Evolutionary conservation across 768 basidiomycete species (phyloP), one percentile per base, ranked within the genome.

Genomic region (Leccinum aurantiacum): DNA sequence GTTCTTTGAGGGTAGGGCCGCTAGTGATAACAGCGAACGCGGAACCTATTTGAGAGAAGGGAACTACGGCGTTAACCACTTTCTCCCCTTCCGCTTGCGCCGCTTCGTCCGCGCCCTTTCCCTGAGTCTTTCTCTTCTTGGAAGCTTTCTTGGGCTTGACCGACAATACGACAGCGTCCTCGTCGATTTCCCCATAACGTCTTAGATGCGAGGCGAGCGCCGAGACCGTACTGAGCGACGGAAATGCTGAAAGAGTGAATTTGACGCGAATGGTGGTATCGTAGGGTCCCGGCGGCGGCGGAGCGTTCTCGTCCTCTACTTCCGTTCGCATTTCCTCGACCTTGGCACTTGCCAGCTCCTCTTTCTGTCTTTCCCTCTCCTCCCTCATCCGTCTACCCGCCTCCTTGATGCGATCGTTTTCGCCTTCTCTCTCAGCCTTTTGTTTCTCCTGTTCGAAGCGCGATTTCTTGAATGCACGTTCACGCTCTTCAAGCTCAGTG

Each of bases 201-300:
- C 77, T 65, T 35, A 93, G 76, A 53, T 91, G 77, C 10, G 66
- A 51, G 1, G 70, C 64, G 1, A 74, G 52, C 7, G 70, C 63
- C 4, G 65, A 57, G 14, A 68, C 49, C 2, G 66, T 65, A 27
- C 17, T 13, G 54, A 74, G 72, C 1, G 46, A 51, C 19, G 74
- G 86, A 62, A 85, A 82, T 1, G 79, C 70, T 51, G 85, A 79
- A 9, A 90, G 74, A 4, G 79, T 70, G 70, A 85, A 93, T 72
- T 88, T 92, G 63, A 93, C 71, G 56, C 85, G 83, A 60, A 93
- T 77, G 14, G 91, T 92, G 1, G 90, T 91, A 63, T 93, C 91
- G 29, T 86, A 79, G 3, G 83, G 72, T 81, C 88, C 83, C 62
- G 87, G 71, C 4, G 82, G 65, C 11, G 88, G 89, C 3, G 87